Percentiles rank a stretch among this genome's conserved stretches.
phyloP scores from a whole-genome alignment of 208 protist species.

The Polymyxa betae region DNA sequence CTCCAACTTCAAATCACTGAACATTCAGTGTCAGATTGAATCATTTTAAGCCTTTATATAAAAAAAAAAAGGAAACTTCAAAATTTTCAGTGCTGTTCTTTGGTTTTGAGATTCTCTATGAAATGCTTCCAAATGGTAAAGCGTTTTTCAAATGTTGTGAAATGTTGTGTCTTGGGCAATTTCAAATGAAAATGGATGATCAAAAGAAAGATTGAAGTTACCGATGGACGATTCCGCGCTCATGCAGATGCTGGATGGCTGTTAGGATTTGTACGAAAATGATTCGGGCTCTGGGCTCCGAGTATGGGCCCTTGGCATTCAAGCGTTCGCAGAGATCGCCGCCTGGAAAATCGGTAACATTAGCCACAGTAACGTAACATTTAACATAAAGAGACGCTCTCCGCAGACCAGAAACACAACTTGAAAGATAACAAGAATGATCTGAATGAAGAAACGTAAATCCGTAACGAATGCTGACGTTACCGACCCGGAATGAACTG shows the following conservation, averaged over 20 bases:
- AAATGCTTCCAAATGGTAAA: no score
- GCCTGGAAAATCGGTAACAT: background rate
- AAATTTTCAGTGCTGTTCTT: no score
- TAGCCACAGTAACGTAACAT: no score
- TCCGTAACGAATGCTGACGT: background rate
- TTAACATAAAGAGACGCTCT: no score
- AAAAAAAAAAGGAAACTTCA: no score
- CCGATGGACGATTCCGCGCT: background rate
- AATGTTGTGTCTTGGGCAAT: no score
- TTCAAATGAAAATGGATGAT: slow-evolving; percentile 2
- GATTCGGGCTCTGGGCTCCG: background rate
- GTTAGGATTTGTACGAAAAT: background rate
- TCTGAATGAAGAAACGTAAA: no score
- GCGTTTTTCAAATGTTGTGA: no score
- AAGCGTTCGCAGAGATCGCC: slow-evolving; percentile 58
- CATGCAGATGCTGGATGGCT: background rate
- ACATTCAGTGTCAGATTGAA: no score
- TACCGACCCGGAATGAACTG: slow-evolving; percentile 18
- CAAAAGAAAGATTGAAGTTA: slow-evolving; percentile 13
- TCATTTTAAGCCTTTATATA: no score
- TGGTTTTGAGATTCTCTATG: no score
- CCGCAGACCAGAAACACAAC: no score
- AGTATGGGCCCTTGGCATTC: slow-evolving; percentile 1
- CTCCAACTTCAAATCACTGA: slow-evolving; percentile 58
- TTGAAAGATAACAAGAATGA: background rate